phyloP scores from a whole-genome alignment of 495 filamentous ascomycete species.

The Diplogelasinospora grovesii region DNA sequence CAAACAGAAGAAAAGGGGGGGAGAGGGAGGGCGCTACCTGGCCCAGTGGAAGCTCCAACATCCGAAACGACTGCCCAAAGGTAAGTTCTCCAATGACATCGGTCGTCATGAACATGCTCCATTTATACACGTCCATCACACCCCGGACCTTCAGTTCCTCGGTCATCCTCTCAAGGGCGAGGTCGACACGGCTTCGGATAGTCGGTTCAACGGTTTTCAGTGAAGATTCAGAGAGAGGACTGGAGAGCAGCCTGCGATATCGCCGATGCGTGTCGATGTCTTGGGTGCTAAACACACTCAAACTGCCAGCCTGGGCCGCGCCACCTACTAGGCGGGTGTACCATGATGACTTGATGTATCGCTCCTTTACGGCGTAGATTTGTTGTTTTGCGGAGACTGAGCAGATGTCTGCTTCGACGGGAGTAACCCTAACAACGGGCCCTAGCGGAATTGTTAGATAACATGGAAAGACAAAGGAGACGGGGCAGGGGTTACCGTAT shows the following conservation, averaged over 20 bases:
- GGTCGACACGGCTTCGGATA: conserved; percentile 34
- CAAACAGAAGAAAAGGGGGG: not conserved
- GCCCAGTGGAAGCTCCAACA: conserved; percentile 44
- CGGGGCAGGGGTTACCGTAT: conserved; percentile 31
- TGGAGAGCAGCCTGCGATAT: conserved; percentile 33
- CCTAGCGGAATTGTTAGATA: conserved; percentile 7
- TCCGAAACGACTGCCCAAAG: conserved; percentile 50
- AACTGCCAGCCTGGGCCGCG: too few relatives aligned
- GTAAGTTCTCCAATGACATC: conserved; percentile 48
- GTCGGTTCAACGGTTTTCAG: conserved; percentile 32
- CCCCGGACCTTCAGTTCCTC: conserved; percentile 25
- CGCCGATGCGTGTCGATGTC: conserved; percentile 31
- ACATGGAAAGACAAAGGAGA: not conserved
- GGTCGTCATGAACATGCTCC: conserved; percentile 50
- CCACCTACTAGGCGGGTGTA: conserved; percentile 13
- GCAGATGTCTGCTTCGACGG: conserved; percentile 44
- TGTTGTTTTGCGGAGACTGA: conserved; percentile 16
- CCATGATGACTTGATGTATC: conserved; percentile 15
- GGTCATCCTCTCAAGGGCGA: conserved; percentile 31
- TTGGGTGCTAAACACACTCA: conserved; percentile 29
- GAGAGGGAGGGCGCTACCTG: conserved; percentile 21
- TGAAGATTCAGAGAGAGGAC: conserved; percentile 43
- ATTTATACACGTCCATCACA: conserved; percentile 45
- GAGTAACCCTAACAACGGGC: conserved; percentile 49
- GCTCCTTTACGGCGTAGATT: conserved; percentile 16